Conservation (phyloP, 208 protist species). For the Trypanosoma lewisi region DNA sequence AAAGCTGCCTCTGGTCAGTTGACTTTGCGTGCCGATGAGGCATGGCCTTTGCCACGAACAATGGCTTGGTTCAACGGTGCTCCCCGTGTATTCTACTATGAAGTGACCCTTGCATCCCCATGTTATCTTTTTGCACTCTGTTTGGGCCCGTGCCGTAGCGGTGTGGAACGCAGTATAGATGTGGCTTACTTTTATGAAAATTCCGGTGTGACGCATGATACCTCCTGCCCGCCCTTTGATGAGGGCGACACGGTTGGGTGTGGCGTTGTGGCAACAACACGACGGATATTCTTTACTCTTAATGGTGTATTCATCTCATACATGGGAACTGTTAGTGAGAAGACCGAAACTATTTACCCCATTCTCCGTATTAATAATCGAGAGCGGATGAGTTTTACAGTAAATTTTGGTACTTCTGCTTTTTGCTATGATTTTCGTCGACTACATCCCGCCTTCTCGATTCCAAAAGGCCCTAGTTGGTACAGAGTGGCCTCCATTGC, state of each 20-base stretch:
- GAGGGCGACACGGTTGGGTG: conserved; percentile 81
- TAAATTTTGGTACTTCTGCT: conserved; percentile 80
- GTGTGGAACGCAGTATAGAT: conserved; percentile 17
- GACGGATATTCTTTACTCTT: conserved; percentile 82
- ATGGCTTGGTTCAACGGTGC: conserved; percentile 59
- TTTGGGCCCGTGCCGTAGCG: conserved; percentile 8
- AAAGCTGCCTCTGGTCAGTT: conserved; percentile 44
- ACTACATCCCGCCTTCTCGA: conserved; percentile 62
- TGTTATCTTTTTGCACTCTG: conserved; percentile 20
- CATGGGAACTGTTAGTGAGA: conserved; percentile 40
- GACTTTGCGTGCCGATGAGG: conserved; percentile 80
- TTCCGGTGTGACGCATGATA: conserved; percentile 50
- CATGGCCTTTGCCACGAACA: conserved; percentile 70
- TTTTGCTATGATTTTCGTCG: conserved; percentile 84
- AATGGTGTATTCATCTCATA: conserved; percentile 82
- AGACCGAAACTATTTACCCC: conserved; percentile 54
- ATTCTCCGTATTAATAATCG: conserved; percentile 62
- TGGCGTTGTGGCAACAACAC: conserved; percentile 66
- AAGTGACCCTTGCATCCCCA: conserved; percentile 63
- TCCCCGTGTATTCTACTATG: conserved; percentile 85
- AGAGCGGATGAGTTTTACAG: conserved; percentile 42
- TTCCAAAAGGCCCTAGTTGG: conserved; percentile 55
- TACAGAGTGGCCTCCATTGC: conserved; percentile 76
- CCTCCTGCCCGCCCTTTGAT: conserved; percentile 54
- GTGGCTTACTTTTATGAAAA: conserved; percentile 66